Base-by-base conservation (phyloP, 805 yeast species). In the Starmerella bombicola region DNA sequence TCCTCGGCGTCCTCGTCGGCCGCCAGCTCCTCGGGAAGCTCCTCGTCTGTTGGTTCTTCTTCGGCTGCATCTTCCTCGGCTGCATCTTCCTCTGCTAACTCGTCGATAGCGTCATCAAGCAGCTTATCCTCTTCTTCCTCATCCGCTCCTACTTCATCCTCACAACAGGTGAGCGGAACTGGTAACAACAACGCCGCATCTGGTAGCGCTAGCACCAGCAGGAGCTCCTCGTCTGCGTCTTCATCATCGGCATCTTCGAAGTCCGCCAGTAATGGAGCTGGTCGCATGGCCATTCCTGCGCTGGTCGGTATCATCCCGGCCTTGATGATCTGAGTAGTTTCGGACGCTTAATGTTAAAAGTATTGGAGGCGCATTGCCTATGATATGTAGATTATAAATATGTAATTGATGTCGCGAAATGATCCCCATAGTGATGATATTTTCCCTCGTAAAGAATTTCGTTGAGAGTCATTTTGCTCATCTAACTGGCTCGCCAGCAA, bases 251-350 rank as follows among this genome's bases (percentile, higher is more conserved):
- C 28, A 9, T 29, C 32, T 9, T 7, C 18, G 18, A 10, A 9
- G 18, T 9, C 17, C 35, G n/a, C 17, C 26, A 3, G 8, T 18
- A 45, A 45, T 41, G 45, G 29, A n/a, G 49, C 44, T 13, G 44
- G 24, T 17, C 30, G 10, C 22, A 20, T 24, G 12, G 43, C 24
- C n/a, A 42, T 35, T 21, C 46, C 47, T 3, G 35, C 40, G 26
- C 26, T 43, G 4, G 49, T 41, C 15, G 48, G 45, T 13, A 21
- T 46, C 31, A 15, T 39, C 16, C 43, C 46, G 15, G 49, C 48
- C 1, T 30, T 48, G 21, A 10, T 48, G 16, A 35, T 48, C 13
- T 47, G 33, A 43, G 22, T 24, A n/a, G n/a, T n/a, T n/a, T n/a
- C n/a, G n/a, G n/a, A n/a, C n/a, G n/a, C n/a, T n/a, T n/a, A n/a